Conservation (phyloP, 192 early-diverging fungal genomes). For the Rhizoclosmatium globosum region DNA sequence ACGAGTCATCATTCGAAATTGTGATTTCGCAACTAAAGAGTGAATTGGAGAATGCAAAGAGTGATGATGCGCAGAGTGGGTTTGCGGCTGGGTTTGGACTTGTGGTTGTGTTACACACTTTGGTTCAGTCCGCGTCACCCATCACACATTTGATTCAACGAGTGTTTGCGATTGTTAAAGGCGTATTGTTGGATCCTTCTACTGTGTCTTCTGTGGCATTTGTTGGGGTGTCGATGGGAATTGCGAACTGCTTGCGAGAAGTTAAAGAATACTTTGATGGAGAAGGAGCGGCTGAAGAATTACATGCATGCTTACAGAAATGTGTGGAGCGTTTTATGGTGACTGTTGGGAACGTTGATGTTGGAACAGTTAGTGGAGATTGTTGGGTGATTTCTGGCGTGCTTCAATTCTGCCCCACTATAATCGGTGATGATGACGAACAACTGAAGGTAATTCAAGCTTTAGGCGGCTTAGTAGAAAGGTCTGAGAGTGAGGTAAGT, state of each 20-base stretch:
- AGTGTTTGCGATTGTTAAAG: background rate
- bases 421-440: background rate
- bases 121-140: constrained; percentile 1
- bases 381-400: constrained; percentile 21
- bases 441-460: background rate
- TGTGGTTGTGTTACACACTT: background rate
- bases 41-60: background rate
- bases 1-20: constrained; percentile 20
- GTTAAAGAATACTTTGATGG: constrained; percentile 6
- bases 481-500: background rate
- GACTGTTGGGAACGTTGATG: background rate
- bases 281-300: background rate
- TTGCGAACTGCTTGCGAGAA: background rate
- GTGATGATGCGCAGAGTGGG: background rate
- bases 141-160: background rate
- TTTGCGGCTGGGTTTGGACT: constrained; percentile 26
- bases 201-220: background rate
- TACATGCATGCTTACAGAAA: background rate
- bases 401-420: no score
- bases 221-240: constrained; percentile 5
- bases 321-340: background rate
- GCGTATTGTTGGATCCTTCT: background rate
- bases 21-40: background rate
- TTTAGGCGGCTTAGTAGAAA: background rate
- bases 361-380: background rate